These are phyloP conservation scores for Trichophyton mentagrophytes DNA, from an alignment of 2,329 filamentous ascomycete species.

Conservation along the genomic window DNA sequence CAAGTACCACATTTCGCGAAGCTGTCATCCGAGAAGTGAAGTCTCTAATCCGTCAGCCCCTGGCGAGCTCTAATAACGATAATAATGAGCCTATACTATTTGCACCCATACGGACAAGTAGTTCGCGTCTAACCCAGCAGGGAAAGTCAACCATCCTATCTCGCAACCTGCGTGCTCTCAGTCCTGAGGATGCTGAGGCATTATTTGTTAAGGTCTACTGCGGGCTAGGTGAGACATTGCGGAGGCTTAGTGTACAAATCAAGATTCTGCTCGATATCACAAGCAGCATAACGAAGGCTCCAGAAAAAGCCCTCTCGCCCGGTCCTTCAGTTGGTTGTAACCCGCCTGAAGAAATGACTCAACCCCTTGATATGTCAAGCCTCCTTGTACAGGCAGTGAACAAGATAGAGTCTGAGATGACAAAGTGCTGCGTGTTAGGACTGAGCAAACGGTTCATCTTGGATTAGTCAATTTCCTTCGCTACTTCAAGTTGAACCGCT, in stretches of 20 bases:
- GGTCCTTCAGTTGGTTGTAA: no score
- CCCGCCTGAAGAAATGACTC: constrained; percentile 33
- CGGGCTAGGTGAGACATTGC: constrained; percentile 70
- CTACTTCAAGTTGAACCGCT: constrained; percentile 69
- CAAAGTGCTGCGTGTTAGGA: constrained; percentile 63
- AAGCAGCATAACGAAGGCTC: constrained; percentile 36
- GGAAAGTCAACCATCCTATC: constrained; percentile 82
- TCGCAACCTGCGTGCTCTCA: constrained; percentile 71
- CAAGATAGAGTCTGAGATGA: constrained; percentile 54
- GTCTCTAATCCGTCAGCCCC: constrained; percentile 25
- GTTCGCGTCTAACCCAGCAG: constrained; percentile 37
- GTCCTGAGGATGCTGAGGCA: constrained; percentile 69
- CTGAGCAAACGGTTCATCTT: constrained; percentile 58
- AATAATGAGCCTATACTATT: no score
- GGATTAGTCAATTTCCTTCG: constrained; percentile 59
- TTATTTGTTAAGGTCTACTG: constrained; percentile 73
- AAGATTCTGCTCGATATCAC: constrained; percentile 89
- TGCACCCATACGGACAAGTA: no score
- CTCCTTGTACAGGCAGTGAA: constrained; percentile 70
- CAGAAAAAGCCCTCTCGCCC: no score
- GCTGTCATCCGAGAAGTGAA: constrained; percentile 74
- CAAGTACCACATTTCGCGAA: constrained; percentile 51
- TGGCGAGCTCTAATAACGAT: no score
- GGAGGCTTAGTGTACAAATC: constrained; percentile 78
- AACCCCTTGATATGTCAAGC: constrained; percentile 63